Evolutionary conservation across 2,329 filamentous ascomycete genomes (phyloP).

Genomic region (Penicillium sp.): DNA sequence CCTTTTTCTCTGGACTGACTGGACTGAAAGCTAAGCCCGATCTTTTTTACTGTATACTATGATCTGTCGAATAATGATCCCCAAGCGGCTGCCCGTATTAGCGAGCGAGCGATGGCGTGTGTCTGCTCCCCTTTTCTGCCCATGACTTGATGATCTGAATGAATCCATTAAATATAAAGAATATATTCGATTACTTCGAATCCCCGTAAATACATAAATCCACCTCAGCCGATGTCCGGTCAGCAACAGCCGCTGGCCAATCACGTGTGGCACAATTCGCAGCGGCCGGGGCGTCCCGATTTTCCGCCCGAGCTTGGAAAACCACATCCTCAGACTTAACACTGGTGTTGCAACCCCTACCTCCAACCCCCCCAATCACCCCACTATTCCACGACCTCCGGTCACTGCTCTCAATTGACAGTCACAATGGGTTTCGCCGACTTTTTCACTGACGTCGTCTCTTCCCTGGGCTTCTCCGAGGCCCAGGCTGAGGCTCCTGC

Average conservation of each 20-base stretch:
- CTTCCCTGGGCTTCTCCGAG: conserved; percentile 65
- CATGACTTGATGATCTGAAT: background rate
- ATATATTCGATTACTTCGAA: background rate
- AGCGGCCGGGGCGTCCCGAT: conserved; percentile 47
- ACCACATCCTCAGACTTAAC: conserved; percentile 39
- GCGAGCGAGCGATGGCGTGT: background rate
- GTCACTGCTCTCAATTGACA: conserved; percentile 38
- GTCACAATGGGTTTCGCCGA: conserved; percentile 66
- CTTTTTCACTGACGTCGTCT: conserved; percentile 67
- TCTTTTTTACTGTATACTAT: conserved; percentile 22
- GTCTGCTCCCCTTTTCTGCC: background rate
- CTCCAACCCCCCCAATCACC: conserved; percentile 24
- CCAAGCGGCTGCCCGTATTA: conserved; percentile 11
- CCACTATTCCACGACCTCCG: conserved; percentile 30
- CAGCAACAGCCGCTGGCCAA: conserved; percentile 32
- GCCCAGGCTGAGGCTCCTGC: conserved; percentile 64
- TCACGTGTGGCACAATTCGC: conserved; percentile 35
- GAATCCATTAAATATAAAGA: background rate
- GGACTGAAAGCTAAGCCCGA: background rate
- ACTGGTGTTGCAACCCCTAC: conserved; percentile 37
- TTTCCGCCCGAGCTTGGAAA: conserved; percentile 46
- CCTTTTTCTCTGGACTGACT: no score
- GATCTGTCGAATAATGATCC: conserved; percentile 15
- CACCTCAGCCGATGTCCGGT: background rate
- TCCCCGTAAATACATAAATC: background rate